A percentile compares a stretch with the other conserved stretches of the same genome.
Evolutionary conservation across 2,329 filamentous ascomycete genomes (phyloP).

Genomic region (Mycosphaerella arachidis): DNA sequence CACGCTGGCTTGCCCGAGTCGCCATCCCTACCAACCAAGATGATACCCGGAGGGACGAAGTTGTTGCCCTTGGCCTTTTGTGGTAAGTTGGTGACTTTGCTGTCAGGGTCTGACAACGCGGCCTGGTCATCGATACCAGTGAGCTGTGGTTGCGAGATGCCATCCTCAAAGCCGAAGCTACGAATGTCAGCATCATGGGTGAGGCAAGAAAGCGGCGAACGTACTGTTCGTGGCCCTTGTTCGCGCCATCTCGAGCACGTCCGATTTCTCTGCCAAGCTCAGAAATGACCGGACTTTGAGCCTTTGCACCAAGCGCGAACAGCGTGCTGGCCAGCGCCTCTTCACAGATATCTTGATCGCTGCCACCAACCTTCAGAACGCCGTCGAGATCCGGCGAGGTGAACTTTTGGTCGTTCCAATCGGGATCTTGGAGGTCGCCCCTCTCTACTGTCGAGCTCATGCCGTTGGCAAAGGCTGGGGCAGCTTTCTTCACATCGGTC

Average conservation of each 20-base stretch:
- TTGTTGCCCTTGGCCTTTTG: constrained; percentile 15
- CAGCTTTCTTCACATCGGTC: neutral
- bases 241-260: neutral
- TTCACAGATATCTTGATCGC: neutral
- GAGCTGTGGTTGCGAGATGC: no score
- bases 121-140: no score
- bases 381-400: constrained; percentile 13
- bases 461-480: neutral
- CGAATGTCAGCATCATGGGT: no score
- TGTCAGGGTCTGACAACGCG: no score
- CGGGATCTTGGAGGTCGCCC: constrained; percentile 20
- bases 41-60: constrained; percentile 31
- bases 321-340: neutral
- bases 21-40: constrained; percentile 26
- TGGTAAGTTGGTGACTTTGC: no score
- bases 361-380: neutral
- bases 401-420: constrained; percentile 22
- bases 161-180: no score
- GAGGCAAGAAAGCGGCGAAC: neutral
- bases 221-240: neutral
- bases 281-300: constrained; percentile 5
- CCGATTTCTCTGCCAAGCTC: neutral
- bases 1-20: constrained; percentile 25
- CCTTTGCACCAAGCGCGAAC: constrained; percentile 19
- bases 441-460: neutral